Base-by-base conservation (phyloP, 2,329 filamentous ascomycete genomes). In the Chaetomiaceae sp. region DNA sequence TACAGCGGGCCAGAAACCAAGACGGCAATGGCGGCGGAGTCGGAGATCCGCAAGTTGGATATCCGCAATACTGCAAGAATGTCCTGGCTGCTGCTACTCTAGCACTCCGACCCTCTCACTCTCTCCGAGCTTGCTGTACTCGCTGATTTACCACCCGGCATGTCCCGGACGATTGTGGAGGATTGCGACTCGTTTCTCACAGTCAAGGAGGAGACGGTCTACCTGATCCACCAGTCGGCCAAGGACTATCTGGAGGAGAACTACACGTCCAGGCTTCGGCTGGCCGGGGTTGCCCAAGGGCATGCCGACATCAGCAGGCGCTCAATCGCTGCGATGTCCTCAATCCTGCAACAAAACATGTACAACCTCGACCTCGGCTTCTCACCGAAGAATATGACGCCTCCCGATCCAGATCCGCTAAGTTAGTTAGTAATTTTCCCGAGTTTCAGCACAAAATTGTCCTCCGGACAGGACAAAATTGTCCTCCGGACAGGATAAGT, bases 161-260 rank as follows among this genome's bases (percentile, higher is more conserved):
- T 61, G 2, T 3, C 52, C 3, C 2, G 39, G 47, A 47, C 33
- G 33, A 54, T 66, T 12, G 50, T 66, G 17, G 54, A 65, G 2
- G 47, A 57, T 0, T 71, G 68, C 50, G 64, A 68, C 19, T 66
- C 69, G 7, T 71, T 72, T 54, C 59, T 69, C 0, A 61, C 57
- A n/a, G 39, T 67, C 29, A 56, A 23, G 14, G 53, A 63, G 19
- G 36, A 38, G 14, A 65, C 53, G 5, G 59, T 67, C 22, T 62
- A 58, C 56, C 54, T 66, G 19, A 58, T 69, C 22, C 65, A 69
- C 42, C 63, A 68, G 51, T 67, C 66, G 6, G 65, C 63, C 12
- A 66, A 65, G 54, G 66, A 68, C 38, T 69, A 67, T 34, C 59
- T 69, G n/a, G 23, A 51, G 12, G 25, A 48, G 14, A 50, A 58